Evolutionary conservation across 176 grass and related monocot species (phyloP).

Genomic region (Paspalum notatum): DNA sequence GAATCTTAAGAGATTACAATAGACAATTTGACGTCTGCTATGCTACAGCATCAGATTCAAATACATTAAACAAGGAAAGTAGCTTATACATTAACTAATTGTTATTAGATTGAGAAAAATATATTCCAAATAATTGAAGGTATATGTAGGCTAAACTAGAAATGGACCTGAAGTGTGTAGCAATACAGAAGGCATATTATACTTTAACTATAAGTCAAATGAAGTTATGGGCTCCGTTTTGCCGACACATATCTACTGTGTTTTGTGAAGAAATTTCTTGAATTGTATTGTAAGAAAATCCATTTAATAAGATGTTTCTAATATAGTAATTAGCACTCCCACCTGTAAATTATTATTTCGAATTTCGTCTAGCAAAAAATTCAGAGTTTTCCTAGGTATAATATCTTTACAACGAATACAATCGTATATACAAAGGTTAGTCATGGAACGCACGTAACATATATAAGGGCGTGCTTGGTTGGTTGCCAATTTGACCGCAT

Average conservation of each 20-base stretch:
- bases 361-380: background rate
- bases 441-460: background rate
- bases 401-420: background rate
- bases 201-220: background rate
- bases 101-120: conserved; percentile 27
- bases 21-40: conserved; percentile 50
- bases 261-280: background rate
- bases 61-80: conserved; percentile 43
- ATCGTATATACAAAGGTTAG: background rate
- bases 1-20: conserved; percentile 46
- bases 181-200: background rate
- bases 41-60: conserved; percentile 62
- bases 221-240: background rate
- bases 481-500: too few species aligned
- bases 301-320: background rate
- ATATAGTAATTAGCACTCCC: background rate
- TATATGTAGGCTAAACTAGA: conserved; percentile 8
- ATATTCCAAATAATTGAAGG: conserved; percentile 21
- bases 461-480: too few species aligned
- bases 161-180: background rate
- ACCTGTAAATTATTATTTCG: background rate
- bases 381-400: background rate
- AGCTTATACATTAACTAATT: conserved; percentile 24
- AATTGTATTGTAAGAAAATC: background rate
- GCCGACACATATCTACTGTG: background rate